Percentiles rank a stretch among this genome's conserved stretches.
phyloP scores from a whole-genome alignment of 768 basidiomycete genomes.

The Pulveroboletus ravenelii region DNA sequence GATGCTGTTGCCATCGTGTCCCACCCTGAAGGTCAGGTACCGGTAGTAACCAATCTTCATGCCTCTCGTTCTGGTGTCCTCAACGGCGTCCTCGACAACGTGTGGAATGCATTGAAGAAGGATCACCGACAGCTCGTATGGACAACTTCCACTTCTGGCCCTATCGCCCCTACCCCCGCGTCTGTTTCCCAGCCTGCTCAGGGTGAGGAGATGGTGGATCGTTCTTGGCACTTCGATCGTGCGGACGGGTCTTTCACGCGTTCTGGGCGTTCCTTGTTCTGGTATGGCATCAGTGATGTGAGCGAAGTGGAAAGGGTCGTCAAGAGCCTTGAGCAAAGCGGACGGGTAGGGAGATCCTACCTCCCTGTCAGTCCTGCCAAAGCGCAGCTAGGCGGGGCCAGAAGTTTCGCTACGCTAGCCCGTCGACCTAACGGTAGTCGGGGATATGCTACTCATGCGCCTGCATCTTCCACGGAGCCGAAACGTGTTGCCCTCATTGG shows the following conservation, averaged over 20 bases:
- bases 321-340: conserved; percentile 66
- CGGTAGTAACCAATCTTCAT: conserved; percentile 91
- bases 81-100: conserved; percentile 95
- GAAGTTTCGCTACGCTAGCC: conserved; percentile 18
- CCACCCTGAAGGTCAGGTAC: conserved; percentile 81
- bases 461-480: conserved; percentile 47
- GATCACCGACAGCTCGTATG: conserved; percentile 93
- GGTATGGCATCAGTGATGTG: conserved; percentile 93
- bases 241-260: conserved; percentile 97
- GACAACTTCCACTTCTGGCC: conserved; percentile 71
- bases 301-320: conserved; percentile 87
- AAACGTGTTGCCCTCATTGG: conserved; percentile 94
- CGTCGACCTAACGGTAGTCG: conserved; percentile 40
- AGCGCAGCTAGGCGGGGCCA: conserved; percentile 19
- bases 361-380: conserved; percentile 48
- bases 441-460: conserved; percentile 74
- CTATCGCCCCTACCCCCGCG: conserved; percentile 6
- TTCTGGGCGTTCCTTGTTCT: conserved; percentile 90
- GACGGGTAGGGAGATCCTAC: conserved; percentile 82
- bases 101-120: conserved; percentile 94
- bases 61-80: conserved; percentile 83
- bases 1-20: conserved; percentile 94
- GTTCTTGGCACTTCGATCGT: conserved; percentile 97
- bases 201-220: conserved; percentile 82
- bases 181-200: conserved; percentile 9